Percentiles rank a stretch among this genome's conserved stretches.
These are phyloP conservation scores for Vigna angularis DNA, from an alignment of 306 rosid species.

Conservation along the genomic window DNA sequence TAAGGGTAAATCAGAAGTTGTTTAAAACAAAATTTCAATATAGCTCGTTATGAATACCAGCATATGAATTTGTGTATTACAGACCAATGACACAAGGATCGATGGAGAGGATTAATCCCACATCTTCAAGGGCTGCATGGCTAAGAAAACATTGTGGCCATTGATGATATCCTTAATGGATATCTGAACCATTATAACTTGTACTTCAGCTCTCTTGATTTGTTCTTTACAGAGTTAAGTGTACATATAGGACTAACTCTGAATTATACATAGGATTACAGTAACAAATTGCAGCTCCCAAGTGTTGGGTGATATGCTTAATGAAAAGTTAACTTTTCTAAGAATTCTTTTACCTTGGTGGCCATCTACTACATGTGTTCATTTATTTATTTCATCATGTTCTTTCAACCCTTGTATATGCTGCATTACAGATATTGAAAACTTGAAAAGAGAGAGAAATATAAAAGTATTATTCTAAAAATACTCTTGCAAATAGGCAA, in stretches of 20 bases:
- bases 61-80: conserved; percentile 43
- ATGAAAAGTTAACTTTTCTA: conserved; percentile 28
- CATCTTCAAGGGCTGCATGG: conserved; percentile 26
- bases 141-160: conserved; percentile 18
- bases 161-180: conserved; percentile 28
- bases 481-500: not conserved
- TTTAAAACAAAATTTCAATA: conserved; percentile 3
- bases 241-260: conserved; percentile 42
- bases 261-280: conserved; percentile 47
- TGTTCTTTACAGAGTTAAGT: conserved; percentile 40
- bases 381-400: not conserved
- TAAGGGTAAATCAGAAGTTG: conserved; percentile 12
- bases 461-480: conserved; percentile 10
- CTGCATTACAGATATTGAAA: conserved; percentile 2
- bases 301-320: conserved; percentile 34
- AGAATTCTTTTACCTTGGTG: conserved; percentile 24
- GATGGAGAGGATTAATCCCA: conserved; percentile 23
- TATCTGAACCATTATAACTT: conserved; percentile 35
- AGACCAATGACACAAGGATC: conserved; percentile 47
- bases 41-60: conserved; percentile 3
- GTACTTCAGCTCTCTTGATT: conserved; percentile 37
- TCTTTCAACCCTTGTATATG: not conserved
- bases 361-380: conserved; percentile 6
- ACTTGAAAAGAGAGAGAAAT: not conserved
- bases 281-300: conserved; percentile 41